These are phyloP conservation scores for Crataegus laevigata DNA, from an alignment of 306 rosid genomes.

Conservation along the genomic window DNA sequence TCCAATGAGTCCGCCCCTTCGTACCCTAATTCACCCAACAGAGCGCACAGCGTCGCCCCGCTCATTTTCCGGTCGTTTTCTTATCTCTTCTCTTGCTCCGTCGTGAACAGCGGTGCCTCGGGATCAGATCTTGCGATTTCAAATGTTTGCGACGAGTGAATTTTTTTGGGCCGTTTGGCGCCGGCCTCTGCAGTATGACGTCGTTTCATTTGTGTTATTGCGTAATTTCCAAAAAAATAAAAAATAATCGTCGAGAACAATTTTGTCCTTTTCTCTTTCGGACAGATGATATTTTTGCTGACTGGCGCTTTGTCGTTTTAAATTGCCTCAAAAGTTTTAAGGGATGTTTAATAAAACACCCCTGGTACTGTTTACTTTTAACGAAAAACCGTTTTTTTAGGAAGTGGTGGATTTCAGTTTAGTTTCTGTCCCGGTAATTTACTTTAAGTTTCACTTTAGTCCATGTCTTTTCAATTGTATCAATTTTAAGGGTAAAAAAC, in stretches of 20 bases:
- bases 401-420: background rate
- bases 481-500: no score
- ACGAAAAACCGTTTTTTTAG: no score
- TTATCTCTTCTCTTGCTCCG: background rate
- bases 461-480: background rate
- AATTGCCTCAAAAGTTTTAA: no score
- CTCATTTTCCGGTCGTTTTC: conserved; percentile 37
- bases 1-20: conserved; percentile 53
- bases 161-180: conserved; percentile 15
- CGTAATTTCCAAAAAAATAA: no score
- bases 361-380: no score
- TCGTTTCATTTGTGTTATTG: background rate
- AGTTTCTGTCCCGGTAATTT: background rate
- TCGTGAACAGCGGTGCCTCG: background rate
- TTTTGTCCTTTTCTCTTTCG: background rate
- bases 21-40: conserved; percentile 71
- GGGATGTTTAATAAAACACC: no score
- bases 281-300: background rate
- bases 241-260: background rate
- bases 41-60: conserved; percentile 48
- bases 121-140: background rate
- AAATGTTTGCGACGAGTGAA: background rate
- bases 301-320: no score
- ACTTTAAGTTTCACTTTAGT: background rate
- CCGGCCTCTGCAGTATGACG: conserved; percentile 9